phyloP scores from a whole-genome alignment of 352 stramenopile genomes.

The Phytophthora cryptogea region DNA sequence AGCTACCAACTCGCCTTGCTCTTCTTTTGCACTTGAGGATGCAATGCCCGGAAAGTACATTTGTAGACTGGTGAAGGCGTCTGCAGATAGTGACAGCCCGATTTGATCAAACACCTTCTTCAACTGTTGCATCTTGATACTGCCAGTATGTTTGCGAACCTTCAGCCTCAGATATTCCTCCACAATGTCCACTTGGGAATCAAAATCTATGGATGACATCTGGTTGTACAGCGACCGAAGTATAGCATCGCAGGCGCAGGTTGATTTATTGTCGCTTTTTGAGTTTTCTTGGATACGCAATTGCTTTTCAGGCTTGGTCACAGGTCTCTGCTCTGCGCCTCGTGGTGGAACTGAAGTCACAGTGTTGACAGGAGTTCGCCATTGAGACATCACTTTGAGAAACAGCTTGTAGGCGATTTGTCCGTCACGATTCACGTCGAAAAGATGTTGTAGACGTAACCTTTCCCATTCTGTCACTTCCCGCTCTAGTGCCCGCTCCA shows the following conservation, averaged over 20 bases:
- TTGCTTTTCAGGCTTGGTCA: slow-evolving; percentile 7
- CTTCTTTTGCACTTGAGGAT: background rate
- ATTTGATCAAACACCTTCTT: slow-evolving; percentile 56
- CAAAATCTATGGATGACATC: slow-evolving; percentile 71
- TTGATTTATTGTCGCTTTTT: slow-evolving; percentile 4
- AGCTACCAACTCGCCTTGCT: slow-evolving; percentile 17
- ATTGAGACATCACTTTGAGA: slow-evolving; percentile 73
- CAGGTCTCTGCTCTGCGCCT: slow-evolving; percentile 8
- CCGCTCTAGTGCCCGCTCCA: slow-evolving; percentile 40
- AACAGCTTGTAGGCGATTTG: slow-evolving; percentile 76
- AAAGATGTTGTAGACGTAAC: slow-evolving; percentile 61
- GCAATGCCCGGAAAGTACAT: slow-evolving; percentile 29
- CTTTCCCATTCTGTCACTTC: slow-evolving; percentile 38
- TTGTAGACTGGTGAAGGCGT: slow-evolving; percentile 44
- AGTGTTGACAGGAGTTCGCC: slow-evolving; percentile 21
- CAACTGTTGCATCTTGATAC: slow-evolving; percentile 45
- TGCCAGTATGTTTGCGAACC: slow-evolving; percentile 31
- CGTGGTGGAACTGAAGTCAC: background rate
- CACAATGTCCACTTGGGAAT: slow-evolving; percentile 65
- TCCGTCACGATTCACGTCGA: slow-evolving; percentile 65
- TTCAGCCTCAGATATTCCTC: slow-evolving; percentile 56
- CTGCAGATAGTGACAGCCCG: slow-evolving; percentile 48
- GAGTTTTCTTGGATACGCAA: background rate
- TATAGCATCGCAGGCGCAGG: slow-evolving; percentile 34
- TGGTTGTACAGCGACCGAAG: slow-evolving; percentile 63